Evolutionary conservation across 208 protist species (phyloP).

Genomic region (Acanthamoeba triangularis): DNA sequence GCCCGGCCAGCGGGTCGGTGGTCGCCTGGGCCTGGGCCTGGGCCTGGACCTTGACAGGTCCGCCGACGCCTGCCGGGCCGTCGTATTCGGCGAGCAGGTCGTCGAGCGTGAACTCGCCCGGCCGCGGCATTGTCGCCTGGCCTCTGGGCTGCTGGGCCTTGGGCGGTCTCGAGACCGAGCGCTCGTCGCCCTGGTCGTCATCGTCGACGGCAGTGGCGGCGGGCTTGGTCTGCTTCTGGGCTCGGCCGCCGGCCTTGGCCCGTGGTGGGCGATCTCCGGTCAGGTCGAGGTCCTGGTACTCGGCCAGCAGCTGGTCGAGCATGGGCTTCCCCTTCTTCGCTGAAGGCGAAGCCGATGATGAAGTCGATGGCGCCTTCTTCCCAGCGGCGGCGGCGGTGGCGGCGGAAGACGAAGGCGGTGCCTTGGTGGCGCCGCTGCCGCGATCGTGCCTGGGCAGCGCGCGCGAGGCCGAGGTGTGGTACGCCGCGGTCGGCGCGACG

Average conservation of each 20-base stretch:
- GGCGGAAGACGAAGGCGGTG: too few species aligned
- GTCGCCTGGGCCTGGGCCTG: neutral
- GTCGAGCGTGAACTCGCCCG: constrained; percentile 36
- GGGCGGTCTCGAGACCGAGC: too few species aligned
- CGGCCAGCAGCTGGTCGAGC: constrained; percentile 57
- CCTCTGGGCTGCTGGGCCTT: too few species aligned
- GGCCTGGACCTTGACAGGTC: neutral
- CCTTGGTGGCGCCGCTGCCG: too few species aligned
- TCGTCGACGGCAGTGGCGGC: neutral
- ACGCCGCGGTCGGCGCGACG: neutral
- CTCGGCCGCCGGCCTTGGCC: neutral
- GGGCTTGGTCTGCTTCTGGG: neutral
- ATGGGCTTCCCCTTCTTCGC: neutral
- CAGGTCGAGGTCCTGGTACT: constrained; percentile 16
- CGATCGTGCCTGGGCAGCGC: neutral
- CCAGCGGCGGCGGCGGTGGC: neutral
- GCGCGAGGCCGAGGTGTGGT: neutral
- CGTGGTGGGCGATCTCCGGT: neutral
- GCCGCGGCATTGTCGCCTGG: too few species aligned
- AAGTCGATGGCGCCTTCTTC: neutral
- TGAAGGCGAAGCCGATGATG: neutral
- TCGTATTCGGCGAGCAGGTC: constrained; percentile 30
- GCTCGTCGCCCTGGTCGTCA: too few species aligned
- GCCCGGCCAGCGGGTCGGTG: neutral
- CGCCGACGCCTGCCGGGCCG: too few species aligned